Conservation (phyloP, 106 monocot genomes). For the Posidonia australis region DNA sequence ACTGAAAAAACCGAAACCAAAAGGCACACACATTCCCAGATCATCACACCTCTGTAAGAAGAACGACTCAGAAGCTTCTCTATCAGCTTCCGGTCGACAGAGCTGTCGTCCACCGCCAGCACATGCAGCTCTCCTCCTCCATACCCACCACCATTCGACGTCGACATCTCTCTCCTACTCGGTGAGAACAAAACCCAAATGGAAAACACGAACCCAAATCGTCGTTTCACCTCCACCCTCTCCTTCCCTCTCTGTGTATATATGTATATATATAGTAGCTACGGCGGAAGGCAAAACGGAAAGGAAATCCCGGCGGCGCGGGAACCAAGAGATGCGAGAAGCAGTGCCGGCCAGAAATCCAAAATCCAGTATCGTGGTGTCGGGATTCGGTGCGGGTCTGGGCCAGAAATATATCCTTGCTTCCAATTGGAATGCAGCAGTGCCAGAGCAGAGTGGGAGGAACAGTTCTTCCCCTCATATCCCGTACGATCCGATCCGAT, state of each 20-base stretch:
- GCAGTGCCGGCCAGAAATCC: not conserved
- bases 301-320: conserved; percentile 2
- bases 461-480: not conserved
- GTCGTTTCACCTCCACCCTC: too few species aligned
- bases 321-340: not conserved
- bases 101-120: conserved; percentile 65
- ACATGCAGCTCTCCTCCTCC: conserved; percentile 25
- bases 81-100: conserved; percentile 60
- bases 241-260: too few species aligned
- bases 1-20: not conserved
- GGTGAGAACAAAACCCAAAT: too few species aligned
- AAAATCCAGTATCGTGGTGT: not conserved
- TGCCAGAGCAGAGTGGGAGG: not conserved
- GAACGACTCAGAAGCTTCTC: conserved; percentile 31
- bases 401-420: not conserved
- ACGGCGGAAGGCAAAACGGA: not conserved
- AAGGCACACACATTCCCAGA: not conserved
- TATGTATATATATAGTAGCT: too few species aligned
- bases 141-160: too few species aligned
- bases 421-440: not conserved
- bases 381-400: not conserved
- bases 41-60: conserved; percentile 33
- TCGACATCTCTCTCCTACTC: too few species aligned
- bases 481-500: not conserved
- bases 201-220: too few species aligned